A percentile compares a stretch with the other conserved stretches of the same genome.
Evolutionary conservation across 2,329 filamentous ascomycete genomes (phyloP).

Genomic region (Cladosporium sp.): DNA sequence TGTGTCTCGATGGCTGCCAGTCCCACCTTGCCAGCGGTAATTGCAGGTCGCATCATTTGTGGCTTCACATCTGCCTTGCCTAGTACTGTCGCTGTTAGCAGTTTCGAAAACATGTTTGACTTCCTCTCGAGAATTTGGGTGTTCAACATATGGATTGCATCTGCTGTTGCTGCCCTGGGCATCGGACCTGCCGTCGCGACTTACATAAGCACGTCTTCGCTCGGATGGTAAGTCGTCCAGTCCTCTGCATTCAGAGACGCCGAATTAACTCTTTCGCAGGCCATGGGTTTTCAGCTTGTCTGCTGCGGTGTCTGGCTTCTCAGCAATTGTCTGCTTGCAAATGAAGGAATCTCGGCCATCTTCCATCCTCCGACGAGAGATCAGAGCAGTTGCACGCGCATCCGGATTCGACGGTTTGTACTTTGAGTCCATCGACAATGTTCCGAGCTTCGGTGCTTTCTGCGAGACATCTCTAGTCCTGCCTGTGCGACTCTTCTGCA

Average conservation of each 20-base stretch:
- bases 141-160: conserved; percentile 49
- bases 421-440: conserved; percentile 41
- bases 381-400: conserved; percentile 35
- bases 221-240: conserved; percentile 42
- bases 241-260: neutral
- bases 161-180: conserved; percentile 47
- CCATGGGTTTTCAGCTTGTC: conserved; percentile 50
- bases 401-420: conserved; percentile 33
- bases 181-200: conserved; percentile 50
- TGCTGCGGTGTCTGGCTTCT: conserved; percentile 41
- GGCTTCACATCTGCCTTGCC: conserved; percentile 52
- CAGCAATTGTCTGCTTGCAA: conserved; percentile 41
- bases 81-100: conserved; percentile 50
- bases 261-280: conserved; percentile 35
- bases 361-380: conserved; percentile 43
- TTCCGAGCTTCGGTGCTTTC: conserved; percentile 43
- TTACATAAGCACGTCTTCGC: conserved; percentile 40
- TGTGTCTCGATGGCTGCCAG: conserved; percentile 43
- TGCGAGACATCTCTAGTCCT: conserved; percentile 42
- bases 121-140: conserved; percentile 49
- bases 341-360: conserved; percentile 51
- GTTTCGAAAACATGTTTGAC: conserved; percentile 53
- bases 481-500: conserved; percentile 48
- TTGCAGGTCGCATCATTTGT: conserved; percentile 47
- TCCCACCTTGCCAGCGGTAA: conserved; percentile 40